Conservation (phyloP, 2,329 filamentous ascomycete genomes). For the Claviceps capensis region DNA sequence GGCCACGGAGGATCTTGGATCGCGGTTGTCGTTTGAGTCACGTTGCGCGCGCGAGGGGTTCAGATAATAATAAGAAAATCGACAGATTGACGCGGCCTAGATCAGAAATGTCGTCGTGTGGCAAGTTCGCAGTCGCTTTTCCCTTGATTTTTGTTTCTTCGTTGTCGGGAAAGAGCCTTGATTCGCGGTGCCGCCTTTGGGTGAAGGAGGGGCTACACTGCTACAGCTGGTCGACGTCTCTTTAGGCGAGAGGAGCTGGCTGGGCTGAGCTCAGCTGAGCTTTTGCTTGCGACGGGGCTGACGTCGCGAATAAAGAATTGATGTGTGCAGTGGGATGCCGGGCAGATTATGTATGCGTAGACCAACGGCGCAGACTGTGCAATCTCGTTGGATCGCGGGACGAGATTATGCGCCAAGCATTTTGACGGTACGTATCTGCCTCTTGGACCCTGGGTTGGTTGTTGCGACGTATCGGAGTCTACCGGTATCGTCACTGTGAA, state of each 20-base stretch:
- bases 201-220: neutral
- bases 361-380: too few species aligned
- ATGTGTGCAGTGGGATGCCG: neutral
- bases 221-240: neutral
- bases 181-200: neutral
- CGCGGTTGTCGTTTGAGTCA: neutral
- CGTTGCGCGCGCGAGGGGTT: neutral
- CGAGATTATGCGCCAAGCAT: too few species aligned
- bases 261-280: neutral
- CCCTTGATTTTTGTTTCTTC: neutral
- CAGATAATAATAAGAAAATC: neutral
- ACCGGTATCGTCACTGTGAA: too few species aligned
- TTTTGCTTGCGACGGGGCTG: neutral
- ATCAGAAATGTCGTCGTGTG: neutral
- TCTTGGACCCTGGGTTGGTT: too few species aligned
- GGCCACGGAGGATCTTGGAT: conserved; percentile 8
- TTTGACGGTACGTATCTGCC: too few species aligned
- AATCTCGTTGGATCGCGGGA: too few species aligned
- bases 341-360: too few species aligned
- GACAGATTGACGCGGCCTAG: neutral
- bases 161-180: neutral
- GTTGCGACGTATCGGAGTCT: too few species aligned
- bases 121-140: neutral
- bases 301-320: neutral
- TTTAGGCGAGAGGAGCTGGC: neutral